A percentile compares a stretch with the other conserved stretches of the same genome.
Evolutionary conservation across 352 stramenopile species (phyloP).

Genomic region (Elongisporangium undulatum): DNA sequence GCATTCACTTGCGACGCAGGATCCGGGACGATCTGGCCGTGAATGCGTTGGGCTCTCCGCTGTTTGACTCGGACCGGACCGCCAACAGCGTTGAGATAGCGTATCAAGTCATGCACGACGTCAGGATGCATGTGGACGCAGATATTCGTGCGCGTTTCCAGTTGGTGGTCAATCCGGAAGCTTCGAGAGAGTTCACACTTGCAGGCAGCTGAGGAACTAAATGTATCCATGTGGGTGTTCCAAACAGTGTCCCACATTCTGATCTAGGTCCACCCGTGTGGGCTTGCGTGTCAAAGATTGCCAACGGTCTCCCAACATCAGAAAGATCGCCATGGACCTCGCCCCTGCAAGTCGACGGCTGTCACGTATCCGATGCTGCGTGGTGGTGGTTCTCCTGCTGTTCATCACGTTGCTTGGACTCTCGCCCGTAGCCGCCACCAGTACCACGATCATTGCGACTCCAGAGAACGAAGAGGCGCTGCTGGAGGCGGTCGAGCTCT

Average conservation of each 20-base stretch:
- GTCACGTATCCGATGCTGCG: too few relatives aligned
- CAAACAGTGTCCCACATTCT: too few relatives aligned
- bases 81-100: conserved; percentile 59
- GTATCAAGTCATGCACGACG: conserved; percentile 62
- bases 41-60: conserved; percentile 29
- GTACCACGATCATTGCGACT: conserved; percentile 7
- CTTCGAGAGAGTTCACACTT: not conserved
- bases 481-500: conserved; percentile 22
- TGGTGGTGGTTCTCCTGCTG: too few relatives aligned
- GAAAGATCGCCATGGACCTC: too few relatives aligned
- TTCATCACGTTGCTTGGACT: too few relatives aligned
- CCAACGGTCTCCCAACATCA: too few relatives aligned
- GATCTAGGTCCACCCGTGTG: not conserved
- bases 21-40: conserved; percentile 29
- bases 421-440: too few relatives aligned
- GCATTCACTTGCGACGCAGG: conserved; percentile 9
- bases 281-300: not conserved
- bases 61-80: conserved; percentile 73
- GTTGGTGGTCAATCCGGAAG: conserved; percentile 30
- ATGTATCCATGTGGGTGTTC: too few relatives aligned
- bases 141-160: conserved; percentile 19
- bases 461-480: conserved; percentile 21
- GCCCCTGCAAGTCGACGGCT: too few relatives aligned
- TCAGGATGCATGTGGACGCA: conserved; percentile 22
- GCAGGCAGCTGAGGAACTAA: not conserved